Base-by-base conservation (phyloP, 805 yeast genomes). In the Kuraishia hungarica region DNA sequence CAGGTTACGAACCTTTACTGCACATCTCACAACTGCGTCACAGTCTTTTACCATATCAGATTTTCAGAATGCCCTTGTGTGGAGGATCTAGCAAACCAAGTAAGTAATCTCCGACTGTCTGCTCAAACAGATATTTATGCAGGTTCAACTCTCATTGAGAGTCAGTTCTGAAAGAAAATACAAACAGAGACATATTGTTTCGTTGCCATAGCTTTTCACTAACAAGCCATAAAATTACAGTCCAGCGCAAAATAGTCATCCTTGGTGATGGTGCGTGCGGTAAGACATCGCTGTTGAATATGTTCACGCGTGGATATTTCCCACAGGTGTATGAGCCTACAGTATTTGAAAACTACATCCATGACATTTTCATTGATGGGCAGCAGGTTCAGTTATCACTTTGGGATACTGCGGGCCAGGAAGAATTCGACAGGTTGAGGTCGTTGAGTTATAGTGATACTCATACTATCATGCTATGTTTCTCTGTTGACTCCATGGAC, bases 391-490 rank as follows among this genome's bases (percentile, higher is more conserved):
- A 92, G 65, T 74, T 93, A 56, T 91, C 97, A 17, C 75, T 93
- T 55, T 94, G 99, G 99, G 99, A 93, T 69, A 93, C 99, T 5
- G 99, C 99, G 1, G 99, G 99, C 7, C 99, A 93, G 75, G 99
- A 93, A 72, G 99, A 93, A 73, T 93, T 93, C 64, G 99, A 93
- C 70, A 80, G 97, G 59, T 78, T 93, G 69, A 82, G 99, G 69
- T 89, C 97, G 1, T 77, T 93, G 58, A 87, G 96, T 52, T 94
- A 94, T 70, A 85, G 92, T 26, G 98, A 94, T 70, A 94, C 99
- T 2, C 97, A 93, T 71, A 89, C 97, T 64, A 92, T 94, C 63
- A 94, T 93, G 92, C 80, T 93, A 56, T 94, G 99, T 74, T 93
- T 93, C 68, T 83, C 96, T 50, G 91, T 93, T 55, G 99, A 93